phyloP scores from a whole-genome alignment of 306 rosid genomes.

The Acacia melanoxylon region DNA sequence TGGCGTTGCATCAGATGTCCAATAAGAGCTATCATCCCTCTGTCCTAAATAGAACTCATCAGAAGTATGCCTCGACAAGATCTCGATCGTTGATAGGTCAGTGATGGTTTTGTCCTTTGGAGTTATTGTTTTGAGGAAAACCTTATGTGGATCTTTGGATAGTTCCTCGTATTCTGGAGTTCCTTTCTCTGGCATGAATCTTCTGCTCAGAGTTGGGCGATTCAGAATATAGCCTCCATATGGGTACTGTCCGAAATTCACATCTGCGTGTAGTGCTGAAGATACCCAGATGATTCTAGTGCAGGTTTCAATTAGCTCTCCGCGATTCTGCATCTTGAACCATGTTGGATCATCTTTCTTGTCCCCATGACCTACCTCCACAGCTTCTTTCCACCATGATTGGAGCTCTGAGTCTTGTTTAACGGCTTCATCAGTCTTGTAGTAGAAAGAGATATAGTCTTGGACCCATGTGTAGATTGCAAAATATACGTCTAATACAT shows the following conservation, averaged over 20 bases:
- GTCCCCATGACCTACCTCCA: neutral
- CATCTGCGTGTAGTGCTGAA: conserved; percentile 5
- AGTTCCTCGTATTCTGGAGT: conserved; percentile 58
- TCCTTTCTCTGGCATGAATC: conserved; percentile 61
- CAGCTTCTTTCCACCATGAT: neutral
- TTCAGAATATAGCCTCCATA: conserved; percentile 70
- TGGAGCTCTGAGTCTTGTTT: neutral
- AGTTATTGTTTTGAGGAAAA: neutral
- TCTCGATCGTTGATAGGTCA: neutral
- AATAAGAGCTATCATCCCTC: neutral
- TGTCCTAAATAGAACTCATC: neutral
- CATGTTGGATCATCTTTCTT: neutral
- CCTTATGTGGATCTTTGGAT: neutral
- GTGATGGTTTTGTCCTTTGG: neutral
- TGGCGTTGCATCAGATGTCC: neutral
- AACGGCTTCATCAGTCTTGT: neutral
- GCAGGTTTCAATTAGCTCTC: neutral
- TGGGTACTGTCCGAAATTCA: conserved; percentile 69
- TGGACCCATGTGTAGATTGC: neutral
- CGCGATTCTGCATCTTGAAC: neutral
- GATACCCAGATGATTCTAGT: neutral
- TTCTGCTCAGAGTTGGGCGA: conserved; percentile 61
- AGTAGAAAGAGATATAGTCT: neutral
- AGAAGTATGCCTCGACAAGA: neutral
- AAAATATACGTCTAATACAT: neutral